A percentile compares a stretch with the other conserved stretches of the same genome.
These are phyloP conservation scores for Lagerstroemia speciosa DNA, from an alignment of 345 rosid species.

Conservation along the genomic window DNA sequence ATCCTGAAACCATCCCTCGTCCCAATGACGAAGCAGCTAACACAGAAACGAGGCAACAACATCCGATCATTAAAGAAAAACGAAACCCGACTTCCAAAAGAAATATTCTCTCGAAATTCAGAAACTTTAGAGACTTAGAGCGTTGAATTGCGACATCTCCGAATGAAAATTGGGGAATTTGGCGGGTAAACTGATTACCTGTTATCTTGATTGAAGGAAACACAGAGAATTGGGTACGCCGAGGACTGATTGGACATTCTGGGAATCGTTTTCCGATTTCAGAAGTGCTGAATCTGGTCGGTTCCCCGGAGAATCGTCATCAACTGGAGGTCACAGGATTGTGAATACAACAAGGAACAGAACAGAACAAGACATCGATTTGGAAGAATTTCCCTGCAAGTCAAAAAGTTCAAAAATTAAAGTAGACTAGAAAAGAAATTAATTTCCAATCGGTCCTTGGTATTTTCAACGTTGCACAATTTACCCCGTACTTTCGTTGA, in stretches of 20 bases:
- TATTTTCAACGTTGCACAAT: not conserved
- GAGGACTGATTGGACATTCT: conserved; percentile 54
- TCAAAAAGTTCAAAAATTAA: not conserved
- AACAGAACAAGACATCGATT: not conserved
- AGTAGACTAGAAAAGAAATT: not conserved
- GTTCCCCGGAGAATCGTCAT: not conserved
- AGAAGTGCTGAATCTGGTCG: not conserved
- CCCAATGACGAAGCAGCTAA: conserved; percentile 67
- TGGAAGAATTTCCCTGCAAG: not conserved
- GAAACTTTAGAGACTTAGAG: not conserved
- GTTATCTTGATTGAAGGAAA: conserved; percentile 85
- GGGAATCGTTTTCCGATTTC: not conserved
- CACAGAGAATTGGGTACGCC: conserved; percentile 46
- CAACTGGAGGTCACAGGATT: not conserved
- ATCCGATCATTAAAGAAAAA: not conserved
- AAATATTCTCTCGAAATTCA: not conserved
- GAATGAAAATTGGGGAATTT: not conserved
- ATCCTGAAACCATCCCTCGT: conserved; percentile 66
- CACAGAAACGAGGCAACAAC: not conserved
- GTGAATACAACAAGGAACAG: too few species aligned
- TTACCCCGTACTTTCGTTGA: not conserved
- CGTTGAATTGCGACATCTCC: not conserved
- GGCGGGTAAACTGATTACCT: conserved; percentile 25
- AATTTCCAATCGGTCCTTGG: not conserved
- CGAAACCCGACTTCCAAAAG: not conserved